Evolutionary conservation across 164 flowering plant genomes (phyloP), one percentile per base, ranked within the genome.

Genomic region (Vitis labrusca): DNA sequence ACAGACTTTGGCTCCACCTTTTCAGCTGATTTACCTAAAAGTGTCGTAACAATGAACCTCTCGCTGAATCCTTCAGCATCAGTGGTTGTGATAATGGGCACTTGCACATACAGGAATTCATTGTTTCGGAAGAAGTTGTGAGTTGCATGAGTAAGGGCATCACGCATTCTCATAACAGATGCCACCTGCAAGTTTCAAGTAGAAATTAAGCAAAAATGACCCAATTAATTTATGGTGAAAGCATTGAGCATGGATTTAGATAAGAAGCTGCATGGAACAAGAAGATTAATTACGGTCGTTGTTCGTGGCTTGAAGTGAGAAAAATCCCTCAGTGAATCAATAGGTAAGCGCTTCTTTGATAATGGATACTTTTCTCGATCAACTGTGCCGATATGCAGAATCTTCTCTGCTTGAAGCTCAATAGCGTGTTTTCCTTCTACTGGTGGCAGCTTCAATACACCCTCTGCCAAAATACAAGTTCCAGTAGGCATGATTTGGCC

Each of bases 251-350:
- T 37, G 44, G 44, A 37, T 37, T 37, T 3, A 2, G 44, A 37
- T 37, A 37, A 3, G 44, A 37, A 37, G 44, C 7, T 37, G 7
- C 7, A 37, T 37, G 5, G 44, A 6, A 37, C 44, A 37, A 37
- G 44, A 37, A 77, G 17, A 53, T 73, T 84, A 94, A 53, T 73
- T 84, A 94, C 97, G 77, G 87, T 89, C 19, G 89, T 92, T 72
- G 94, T 95, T 14, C 96, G 85, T 48, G 97, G 90, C 27, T 96
- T 85, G 62, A 92, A 79, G 61, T 95, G 97, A 7, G 91, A 63
- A 61, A 61, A 83, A 53, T 80, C 85, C 71, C 92, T 82, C 13
- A 91, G 72, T 30, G 37, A 47, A 59, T 84, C 87, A 68, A 92
- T 65, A 16, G 92, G 91, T 60, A 92, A 49, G 44, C 84, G 75